These are phyloP conservation scores for Hemileccinum rubropunctum DNA, from an alignment of 768 basidiomycete species.

Conservation along the genomic window DNA sequence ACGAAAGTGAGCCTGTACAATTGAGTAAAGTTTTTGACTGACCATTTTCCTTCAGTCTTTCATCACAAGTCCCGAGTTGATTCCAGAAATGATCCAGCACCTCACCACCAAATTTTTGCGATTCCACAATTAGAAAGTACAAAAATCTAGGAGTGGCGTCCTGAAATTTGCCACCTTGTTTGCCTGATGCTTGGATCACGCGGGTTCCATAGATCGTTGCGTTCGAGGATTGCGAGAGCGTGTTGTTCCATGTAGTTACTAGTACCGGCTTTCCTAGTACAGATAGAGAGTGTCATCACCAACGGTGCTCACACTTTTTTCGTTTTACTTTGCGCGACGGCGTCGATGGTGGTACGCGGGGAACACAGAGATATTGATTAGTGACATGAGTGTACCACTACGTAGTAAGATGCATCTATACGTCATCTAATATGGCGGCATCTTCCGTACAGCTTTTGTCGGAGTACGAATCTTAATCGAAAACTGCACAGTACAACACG, in stretches of 20 bases:
- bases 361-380: too few species aligned
- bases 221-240: too few species aligned
- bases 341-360: too few species aligned
- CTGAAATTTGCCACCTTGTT: background rate
- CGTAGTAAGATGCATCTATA: too few species aligned
- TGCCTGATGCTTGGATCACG: background rate
- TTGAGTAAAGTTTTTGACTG: background rate
- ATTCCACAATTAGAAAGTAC: background rate
- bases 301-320: too few species aligned
- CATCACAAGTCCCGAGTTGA: background rate
- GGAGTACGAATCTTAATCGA: slow-evolving; percentile 19
- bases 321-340: too few species aligned
- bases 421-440: too few species aligned
- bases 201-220: too few species aligned
- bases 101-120: background rate
- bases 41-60: background rate
- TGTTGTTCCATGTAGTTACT: too few species aligned
- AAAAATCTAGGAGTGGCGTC: background rate
- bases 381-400: too few species aligned
- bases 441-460: slow-evolving; percentile 2
- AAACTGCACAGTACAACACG: slow-evolving; percentile 25
- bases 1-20: background rate
- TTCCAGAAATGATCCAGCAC: slow-evolving; percentile 4
- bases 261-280: too few species aligned
- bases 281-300: too few species aligned